A percentile compares a stretch with the other conserved stretches of the same genome.
These are phyloP conservation scores for Pythium dissimile DNA, from an alignment of 352 stramenopile species.

Conservation along the genomic window DNA sequence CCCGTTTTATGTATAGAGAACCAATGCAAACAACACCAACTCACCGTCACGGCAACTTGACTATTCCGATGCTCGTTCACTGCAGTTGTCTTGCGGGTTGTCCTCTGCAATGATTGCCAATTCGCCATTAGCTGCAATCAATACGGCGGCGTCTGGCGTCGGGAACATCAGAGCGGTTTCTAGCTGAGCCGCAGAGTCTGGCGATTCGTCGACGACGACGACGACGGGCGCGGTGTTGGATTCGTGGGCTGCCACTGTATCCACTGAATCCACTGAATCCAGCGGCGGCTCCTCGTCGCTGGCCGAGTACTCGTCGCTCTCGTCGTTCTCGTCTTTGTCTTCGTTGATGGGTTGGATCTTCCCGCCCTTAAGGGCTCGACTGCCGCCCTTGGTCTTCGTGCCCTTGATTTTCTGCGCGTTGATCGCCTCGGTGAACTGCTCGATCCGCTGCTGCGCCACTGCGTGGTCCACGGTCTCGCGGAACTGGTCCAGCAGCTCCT, in stretches of 20 bases:
- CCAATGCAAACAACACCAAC: not conserved
- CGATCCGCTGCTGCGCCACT: slow-evolving; percentile 52
- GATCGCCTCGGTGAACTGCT: slow-evolving; percentile 56
- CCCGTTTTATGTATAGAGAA: slow-evolving; percentile 14
- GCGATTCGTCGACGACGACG: too few relatives aligned
- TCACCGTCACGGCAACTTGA: too few relatives aligned
- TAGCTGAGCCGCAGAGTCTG: too few relatives aligned
- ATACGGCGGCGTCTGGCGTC: too few relatives aligned
- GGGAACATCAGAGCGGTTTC: too few relatives aligned
- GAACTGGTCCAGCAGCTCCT: slow-evolving; percentile 57
- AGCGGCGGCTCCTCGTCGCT: not conserved
- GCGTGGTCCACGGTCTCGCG: slow-evolving; percentile 53
- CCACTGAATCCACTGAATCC: too few relatives aligned
- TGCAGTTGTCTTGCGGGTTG: too few relatives aligned
- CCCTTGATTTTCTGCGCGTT: slow-evolving; percentile 28
- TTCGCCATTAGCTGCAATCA: too few relatives aligned
- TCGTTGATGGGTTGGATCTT: not conserved
- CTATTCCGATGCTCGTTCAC: too few relatives aligned
- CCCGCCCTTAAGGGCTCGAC: not conserved
- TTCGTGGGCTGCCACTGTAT: too few relatives aligned
- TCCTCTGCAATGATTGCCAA: too few relatives aligned
- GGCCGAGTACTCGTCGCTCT: not conserved
- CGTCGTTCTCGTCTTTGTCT: not conserved
- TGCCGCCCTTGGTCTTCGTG: not conserved
- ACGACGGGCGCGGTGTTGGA: too few relatives aligned